Percentiles rank a stretch among this genome's conserved stretches.
phyloP scores from a whole-genome alignment of 1,284 basidiomycete species.

The Meira nashicola region DNA sequence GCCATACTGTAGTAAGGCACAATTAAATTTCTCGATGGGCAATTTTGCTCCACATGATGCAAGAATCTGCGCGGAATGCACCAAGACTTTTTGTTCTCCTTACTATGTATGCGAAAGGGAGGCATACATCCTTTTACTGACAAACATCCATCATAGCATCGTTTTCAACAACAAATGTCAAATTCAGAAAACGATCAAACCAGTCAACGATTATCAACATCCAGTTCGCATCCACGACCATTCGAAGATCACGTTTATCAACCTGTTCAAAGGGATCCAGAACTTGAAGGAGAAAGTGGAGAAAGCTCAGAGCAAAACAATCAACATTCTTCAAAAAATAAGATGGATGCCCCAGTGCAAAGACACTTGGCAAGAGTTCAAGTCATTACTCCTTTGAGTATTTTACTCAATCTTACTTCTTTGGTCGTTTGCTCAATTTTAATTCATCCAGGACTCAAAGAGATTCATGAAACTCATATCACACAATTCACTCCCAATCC shows the following conservation, averaged over 20 bases:
- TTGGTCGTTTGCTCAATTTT: constrained; percentile 10
- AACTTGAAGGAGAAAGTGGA: neutral
- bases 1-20: too few species aligned
- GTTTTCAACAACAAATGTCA: too few species aligned
- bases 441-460: constrained; percentile 9
- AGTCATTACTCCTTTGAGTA: constrained; percentile 8
- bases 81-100: too few species aligned
- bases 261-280: constrained; percentile 7
- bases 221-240: neutral
- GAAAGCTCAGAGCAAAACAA: neutral
- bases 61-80: too few species aligned
- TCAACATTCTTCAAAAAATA: neutral
- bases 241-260: constrained; percentile 14
- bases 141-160: too few species aligned
- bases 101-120: too few species aligned
- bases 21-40: too few species aligned
- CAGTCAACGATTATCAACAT: too few species aligned
- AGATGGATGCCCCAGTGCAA: neutral
- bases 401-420: constrained; percentile 11
- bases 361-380: constrained; percentile 9
- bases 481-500: constrained; percentile 70
- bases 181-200: too few species aligned
- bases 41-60: too few species aligned
- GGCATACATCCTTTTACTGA: too few species aligned
- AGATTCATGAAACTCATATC: constrained; percentile 56